Percentiles rank a stretch among this genome's conserved stretches.
These are phyloP conservation scores for Boletus rubescentipes DNA, from an alignment of 768 basidiomycete genomes.

Conservation along the genomic window DNA sequence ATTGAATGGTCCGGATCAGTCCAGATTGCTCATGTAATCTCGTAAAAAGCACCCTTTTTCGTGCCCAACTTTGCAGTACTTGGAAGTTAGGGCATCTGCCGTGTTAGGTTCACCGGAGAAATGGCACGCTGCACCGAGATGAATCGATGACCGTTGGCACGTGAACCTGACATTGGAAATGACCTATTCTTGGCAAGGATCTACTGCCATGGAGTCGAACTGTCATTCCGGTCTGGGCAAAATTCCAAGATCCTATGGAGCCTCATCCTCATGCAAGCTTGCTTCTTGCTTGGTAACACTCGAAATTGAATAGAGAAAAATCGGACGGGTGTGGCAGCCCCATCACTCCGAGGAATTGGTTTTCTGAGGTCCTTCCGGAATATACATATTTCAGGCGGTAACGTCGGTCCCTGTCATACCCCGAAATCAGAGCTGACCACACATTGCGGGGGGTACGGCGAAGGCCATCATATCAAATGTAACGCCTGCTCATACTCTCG, in stretches of 20 bases:
- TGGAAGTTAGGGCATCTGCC: background rate
- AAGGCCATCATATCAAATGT: background rate
- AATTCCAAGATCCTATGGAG: background rate
- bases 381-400: background rate
- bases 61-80: background rate
- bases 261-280: background rate
- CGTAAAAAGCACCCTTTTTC: too few species aligned
- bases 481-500: background rate
- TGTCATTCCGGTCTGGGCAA: slow-evolving; percentile 4
- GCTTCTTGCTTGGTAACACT: background rate
- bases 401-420: background rate
- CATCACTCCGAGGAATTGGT: background rate
- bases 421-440: background rate
- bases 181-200: slow-evolving; percentile 15
- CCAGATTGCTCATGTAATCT: background rate
- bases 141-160: background rate
- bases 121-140: slow-evolving; percentile 3
- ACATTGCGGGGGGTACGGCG: background rate
- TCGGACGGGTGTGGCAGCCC: background rate
- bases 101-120: background rate
- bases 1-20: background rate
- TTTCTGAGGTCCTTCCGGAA: background rate
- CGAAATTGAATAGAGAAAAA: slow-evolving; percentile 3
- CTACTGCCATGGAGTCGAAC: slow-evolving; percentile 12
- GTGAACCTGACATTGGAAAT: slow-evolving; percentile 21